phyloP scores from a whole-genome alignment of 73 alveolate species.

The Paramecium bursaria region DNA sequence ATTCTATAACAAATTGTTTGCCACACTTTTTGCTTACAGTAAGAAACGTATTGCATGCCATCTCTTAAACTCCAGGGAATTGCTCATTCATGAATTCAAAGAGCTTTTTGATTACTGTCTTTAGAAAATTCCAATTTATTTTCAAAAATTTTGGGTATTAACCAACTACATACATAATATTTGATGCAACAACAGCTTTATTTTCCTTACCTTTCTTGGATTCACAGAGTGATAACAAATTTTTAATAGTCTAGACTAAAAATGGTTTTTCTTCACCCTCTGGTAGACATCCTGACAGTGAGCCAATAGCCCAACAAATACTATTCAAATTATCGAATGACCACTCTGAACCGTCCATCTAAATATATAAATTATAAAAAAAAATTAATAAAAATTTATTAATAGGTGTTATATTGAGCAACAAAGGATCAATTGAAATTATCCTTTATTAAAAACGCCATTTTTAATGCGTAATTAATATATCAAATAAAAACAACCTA shows the following conservation, averaged over 20 bases:
- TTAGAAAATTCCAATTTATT: slow-evolving; percentile 96
- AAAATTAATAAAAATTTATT: slow-evolving; percentile 78
- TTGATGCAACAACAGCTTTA: slow-evolving; percentile 88
- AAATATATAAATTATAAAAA: slow-evolving; percentile 76
- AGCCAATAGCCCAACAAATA: slow-evolving; percentile 90
- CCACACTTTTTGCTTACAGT: slow-evolving; percentile 87
- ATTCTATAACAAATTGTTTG: slow-evolving; percentile 71
- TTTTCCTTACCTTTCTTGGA: slow-evolving; percentile 78
- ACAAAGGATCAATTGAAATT: slow-evolving; percentile 77
- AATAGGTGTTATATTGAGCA: slow-evolving; percentile 76
- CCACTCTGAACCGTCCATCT: slow-evolving; percentile 81
- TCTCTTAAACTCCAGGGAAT: slow-evolving; percentile 98
- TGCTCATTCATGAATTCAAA: slow-evolving; percentile 98
- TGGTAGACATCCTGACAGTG: slow-evolving; percentile 82
- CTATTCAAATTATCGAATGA: slow-evolving; percentile 82
- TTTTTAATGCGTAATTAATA: slow-evolving; percentile 82
- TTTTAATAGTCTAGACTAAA: slow-evolving; percentile 81
- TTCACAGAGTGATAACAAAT: slow-evolving; percentile 79
- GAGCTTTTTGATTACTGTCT: slow-evolving; percentile 96
- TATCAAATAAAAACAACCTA: slow-evolving; percentile 75
- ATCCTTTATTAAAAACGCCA: slow-evolving; percentile 79
- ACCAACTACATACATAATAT: slow-evolving; percentile 98
- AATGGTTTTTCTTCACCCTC: slow-evolving; percentile 81
- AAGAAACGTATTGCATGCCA: slow-evolving; percentile 97
- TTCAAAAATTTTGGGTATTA: slow-evolving; percentile 96